Conservation (phyloP, 2,329 filamentous ascomycete genomes). For the Graphilbum ipis-grandicollis region DNA sequence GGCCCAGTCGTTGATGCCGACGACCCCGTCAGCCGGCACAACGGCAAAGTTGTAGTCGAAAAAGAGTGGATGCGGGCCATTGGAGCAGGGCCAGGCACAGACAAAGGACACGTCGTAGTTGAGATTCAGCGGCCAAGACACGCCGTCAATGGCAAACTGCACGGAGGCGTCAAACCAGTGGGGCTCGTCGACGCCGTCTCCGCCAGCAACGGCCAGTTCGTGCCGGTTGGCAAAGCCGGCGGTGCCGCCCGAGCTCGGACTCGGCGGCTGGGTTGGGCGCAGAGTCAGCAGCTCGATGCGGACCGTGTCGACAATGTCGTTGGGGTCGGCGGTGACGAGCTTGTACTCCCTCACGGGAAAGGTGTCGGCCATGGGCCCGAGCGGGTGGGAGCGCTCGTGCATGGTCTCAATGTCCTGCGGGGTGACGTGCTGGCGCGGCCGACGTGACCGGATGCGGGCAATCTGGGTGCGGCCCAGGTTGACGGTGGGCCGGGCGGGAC, state of each 20-base stretch:
- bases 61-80: constrained; percentile 52
- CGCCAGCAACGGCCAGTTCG: no score
- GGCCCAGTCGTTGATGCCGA: constrained; percentile 50
- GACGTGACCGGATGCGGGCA: constrained; percentile 45
- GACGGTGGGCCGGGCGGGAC: constrained; percentile 49
- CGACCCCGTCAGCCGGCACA: constrained; percentile 45
- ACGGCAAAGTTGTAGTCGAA: constrained; percentile 49
- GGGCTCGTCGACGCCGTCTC: constrained; percentile 14
- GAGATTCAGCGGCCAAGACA: constrained; percentile 45
- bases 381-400: constrained; percentile 48
- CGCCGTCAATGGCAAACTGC: constrained; percentile 45
- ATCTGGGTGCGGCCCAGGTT: constrained; percentile 55
- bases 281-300: constrained; percentile 52
- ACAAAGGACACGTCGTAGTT: constrained; percentile 50
- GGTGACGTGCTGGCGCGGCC: constrained; percentile 35
- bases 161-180: constrained; percentile 38
- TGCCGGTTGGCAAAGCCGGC: not conserved
- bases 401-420: constrained; percentile 47
- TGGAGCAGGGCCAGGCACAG: constrained; percentile 44
- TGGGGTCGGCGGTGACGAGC: constrained; percentile 36
- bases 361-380: constrained; percentile 42
- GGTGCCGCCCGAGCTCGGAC: not conserved
- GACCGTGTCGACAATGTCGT: constrained; percentile 45
- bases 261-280: constrained; percentile 13
- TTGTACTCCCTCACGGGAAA: constrained; percentile 55